Evolutionary conservation across 2,329 filamentous ascomycete species (phyloP).

Genomic region (Fusarium abutilonis): DNA sequence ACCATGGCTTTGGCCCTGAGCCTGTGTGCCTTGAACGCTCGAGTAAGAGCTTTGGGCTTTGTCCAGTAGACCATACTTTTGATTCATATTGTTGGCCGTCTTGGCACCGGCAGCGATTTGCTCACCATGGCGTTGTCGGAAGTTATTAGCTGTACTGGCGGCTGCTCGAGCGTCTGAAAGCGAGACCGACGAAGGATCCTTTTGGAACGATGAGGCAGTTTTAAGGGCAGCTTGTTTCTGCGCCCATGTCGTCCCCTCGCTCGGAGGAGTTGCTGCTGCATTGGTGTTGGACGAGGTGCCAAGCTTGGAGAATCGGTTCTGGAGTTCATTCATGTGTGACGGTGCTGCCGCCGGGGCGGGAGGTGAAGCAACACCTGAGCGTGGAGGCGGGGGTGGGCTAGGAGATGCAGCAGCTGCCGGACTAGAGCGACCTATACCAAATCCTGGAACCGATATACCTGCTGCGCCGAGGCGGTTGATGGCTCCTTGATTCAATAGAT

Average conservation of each 20-base stretch:
- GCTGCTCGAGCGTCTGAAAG: slow-evolving; percentile 66
- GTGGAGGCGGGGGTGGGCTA: slow-evolving; percentile 44
- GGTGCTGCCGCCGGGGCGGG: slow-evolving; percentile 25
- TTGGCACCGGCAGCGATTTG: slow-evolving; percentile 70
- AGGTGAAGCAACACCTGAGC: slow-evolving; percentile 36
- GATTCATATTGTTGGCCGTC: slow-evolving; percentile 65
- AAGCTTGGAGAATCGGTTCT: slow-evolving; percentile 71
- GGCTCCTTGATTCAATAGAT: slow-evolving; percentile 64
- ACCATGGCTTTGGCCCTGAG: slow-evolving; percentile 28
- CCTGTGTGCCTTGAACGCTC: slow-evolving; percentile 32
- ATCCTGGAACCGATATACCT: slow-evolving; percentile 79
- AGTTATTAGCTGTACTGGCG: slow-evolving; percentile 72
- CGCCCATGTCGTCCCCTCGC: slow-evolving; percentile 68
- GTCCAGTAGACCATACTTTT: slow-evolving; percentile 67
- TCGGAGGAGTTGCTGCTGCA: slow-evolving; percentile 40
- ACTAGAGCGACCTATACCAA: slow-evolving; percentile 71
- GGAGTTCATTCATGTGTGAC: slow-evolving; percentile 70
- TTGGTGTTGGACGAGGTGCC: slow-evolving; percentile 46
- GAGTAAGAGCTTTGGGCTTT: slow-evolving; percentile 48
- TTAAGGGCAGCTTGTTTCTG: slow-evolving; percentile 72
- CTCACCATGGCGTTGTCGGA: slow-evolving; percentile 75
- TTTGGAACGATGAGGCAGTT: slow-evolving; percentile 68
- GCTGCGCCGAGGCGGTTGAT: slow-evolving; percentile 73
- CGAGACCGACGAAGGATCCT: slow-evolving; percentile 70
- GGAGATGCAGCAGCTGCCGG: slow-evolving; percentile 44